Percentiles rank a stretch among this genome's conserved stretches.
Conservation (phyloP, 805 yeast species). For the Wickerhamiella brachini region DNA sequence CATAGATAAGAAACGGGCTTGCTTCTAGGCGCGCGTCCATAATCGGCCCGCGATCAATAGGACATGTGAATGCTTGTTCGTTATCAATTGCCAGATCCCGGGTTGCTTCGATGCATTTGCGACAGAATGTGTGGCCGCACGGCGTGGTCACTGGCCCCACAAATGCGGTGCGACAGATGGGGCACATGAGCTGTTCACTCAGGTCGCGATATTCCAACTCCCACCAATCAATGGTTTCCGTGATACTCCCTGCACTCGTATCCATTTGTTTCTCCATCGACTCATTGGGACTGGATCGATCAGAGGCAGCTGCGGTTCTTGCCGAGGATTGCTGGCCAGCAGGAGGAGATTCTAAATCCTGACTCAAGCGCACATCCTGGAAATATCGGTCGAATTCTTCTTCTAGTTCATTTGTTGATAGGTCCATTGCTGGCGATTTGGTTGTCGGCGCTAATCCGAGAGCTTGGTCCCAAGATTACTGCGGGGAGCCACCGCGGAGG, state of each 20-base stretch:
- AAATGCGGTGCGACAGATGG: slow-evolving; percentile 56
- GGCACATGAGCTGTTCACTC: slow-evolving; percentile 30
- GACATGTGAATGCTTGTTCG: slow-evolving; percentile 29
- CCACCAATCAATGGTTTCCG: slow-evolving; percentile 19
- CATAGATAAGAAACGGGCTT: slow-evolving; percentile 45
- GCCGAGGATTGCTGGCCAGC: background rate
- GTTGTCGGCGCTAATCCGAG: too few species aligned
- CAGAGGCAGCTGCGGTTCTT: background rate
- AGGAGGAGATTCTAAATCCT: background rate
- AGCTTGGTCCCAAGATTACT: too few species aligned
- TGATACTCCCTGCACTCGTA: background rate
- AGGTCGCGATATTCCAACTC: slow-evolving; percentile 16
- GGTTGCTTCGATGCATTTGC: slow-evolving; percentile 31
- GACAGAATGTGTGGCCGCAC: slow-evolving; percentile 60
- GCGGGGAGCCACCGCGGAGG: background rate
- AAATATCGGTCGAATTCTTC: background rate
- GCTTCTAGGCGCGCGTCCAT: slow-evolving; percentile 27
- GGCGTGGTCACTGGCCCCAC: slow-evolving; percentile 45
- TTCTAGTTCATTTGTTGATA: background rate
- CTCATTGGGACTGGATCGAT: background rate
- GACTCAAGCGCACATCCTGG: background rate
- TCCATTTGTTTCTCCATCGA: background rate
- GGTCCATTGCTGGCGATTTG: background rate
- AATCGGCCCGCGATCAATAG: slow-evolving; percentile 44
- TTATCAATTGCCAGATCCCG: slow-evolving; percentile 10